These are phyloP conservation scores for Halophytophthora batemanensis DNA, from an alignment of 352 stramenopile species.

Conservation along the genomic window DNA sequence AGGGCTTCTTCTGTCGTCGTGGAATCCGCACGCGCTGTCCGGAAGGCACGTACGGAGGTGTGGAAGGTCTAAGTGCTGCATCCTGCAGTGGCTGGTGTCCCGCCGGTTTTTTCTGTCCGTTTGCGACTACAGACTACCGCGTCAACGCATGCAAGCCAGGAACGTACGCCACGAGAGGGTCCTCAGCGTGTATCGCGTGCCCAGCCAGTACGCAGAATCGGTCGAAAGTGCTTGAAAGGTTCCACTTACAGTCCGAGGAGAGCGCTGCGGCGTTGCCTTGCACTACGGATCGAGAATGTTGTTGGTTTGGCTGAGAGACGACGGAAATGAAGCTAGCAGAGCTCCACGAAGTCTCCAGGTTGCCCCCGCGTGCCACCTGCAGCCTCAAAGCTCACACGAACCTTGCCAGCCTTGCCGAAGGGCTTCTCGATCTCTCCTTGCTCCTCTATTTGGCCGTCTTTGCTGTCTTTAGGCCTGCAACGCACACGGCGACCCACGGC, in stretches of 20 bases:
- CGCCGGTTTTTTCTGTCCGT: conserved; percentile 63
- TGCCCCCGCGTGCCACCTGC: conserved; percentile 48
- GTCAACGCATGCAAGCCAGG: conserved; percentile 36
- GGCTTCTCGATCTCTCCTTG: conserved; percentile 59
- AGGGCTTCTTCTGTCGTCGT: conserved; percentile 67
- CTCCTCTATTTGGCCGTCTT: conserved; percentile 10
- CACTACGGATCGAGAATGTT: conserved; percentile 41
- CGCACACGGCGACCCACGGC: conserved; percentile 25
- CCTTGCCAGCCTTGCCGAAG: conserved; percentile 77
- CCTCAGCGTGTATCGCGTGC: conserved; percentile 42
- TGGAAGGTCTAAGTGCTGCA: conserved; percentile 38
- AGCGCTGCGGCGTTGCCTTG: conserved; percentile 19
- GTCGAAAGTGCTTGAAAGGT: conserved; percentile 18
- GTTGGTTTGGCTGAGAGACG: conserved; percentile 34
- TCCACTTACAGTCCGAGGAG: conserved; percentile 17
- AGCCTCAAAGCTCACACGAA: conserved; percentile 46
- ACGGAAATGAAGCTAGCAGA: conserved; percentile 22
- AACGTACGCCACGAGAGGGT: conserved; percentile 44
- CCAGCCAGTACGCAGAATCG: conserved; percentile 20
- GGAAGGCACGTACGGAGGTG: conserved; percentile 58
- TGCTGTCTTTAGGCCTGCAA: conserved; percentile 3
- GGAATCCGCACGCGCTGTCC: conserved; percentile 69
- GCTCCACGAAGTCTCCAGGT: conserved; percentile 33
- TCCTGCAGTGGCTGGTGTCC: conserved; percentile 70
- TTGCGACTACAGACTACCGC: conserved; percentile 45